Evolutionary conservation across 371 early-diverging fungal genomes (phyloP).

Genomic region (Globomyces sp.): DNA sequence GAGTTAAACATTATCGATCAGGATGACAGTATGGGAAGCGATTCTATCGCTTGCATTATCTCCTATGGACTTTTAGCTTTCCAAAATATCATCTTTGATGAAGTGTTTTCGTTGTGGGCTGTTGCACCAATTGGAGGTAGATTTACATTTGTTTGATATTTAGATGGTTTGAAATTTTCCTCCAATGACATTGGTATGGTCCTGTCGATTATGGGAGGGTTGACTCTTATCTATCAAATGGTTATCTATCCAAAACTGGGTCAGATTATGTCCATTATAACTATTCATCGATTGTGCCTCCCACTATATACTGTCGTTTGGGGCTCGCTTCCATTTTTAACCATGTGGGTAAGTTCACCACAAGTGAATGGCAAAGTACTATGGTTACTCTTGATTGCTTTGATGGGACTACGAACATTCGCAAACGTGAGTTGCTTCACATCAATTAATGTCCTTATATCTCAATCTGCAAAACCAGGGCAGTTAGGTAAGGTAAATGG

Average conservation of each 20-base stretch:
- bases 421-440: slow-evolving; percentile 61
- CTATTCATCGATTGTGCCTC: slow-evolving; percentile 52
- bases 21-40: slow-evolving; percentile 10
- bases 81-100: slow-evolving; percentile 73
- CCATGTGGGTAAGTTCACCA: slow-evolving; percentile 17
- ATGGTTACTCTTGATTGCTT: slow-evolving; percentile 35
- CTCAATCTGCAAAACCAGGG: slow-evolving; percentile 51
- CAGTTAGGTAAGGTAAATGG: slow-evolving; percentile 70
- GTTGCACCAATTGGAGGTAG: slow-evolving; percentile 42
- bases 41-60: slow-evolving; percentile 18
- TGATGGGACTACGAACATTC: slow-evolving; percentile 47
- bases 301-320: slow-evolving; percentile 44
- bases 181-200: slow-evolving; percentile 58
- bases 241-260: slow-evolving; percentile 54
- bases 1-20: background rate
- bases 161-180: slow-evolving; percentile 38
- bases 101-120: slow-evolving; percentile 66
- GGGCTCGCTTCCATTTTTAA: slow-evolving; percentile 42
- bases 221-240: slow-evolving; percentile 58
- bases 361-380: background rate
- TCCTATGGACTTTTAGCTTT: slow-evolving; percentile 53
- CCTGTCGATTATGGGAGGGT: slow-evolving; percentile 54
- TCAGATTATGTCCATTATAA: slow-evolving; percentile 45
- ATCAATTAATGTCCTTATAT: slow-evolving; percentile 57
- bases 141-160: slow-evolving; percentile 37